Conservation (phyloP, 805 yeast species). For the Starmera caribaea region DNA sequence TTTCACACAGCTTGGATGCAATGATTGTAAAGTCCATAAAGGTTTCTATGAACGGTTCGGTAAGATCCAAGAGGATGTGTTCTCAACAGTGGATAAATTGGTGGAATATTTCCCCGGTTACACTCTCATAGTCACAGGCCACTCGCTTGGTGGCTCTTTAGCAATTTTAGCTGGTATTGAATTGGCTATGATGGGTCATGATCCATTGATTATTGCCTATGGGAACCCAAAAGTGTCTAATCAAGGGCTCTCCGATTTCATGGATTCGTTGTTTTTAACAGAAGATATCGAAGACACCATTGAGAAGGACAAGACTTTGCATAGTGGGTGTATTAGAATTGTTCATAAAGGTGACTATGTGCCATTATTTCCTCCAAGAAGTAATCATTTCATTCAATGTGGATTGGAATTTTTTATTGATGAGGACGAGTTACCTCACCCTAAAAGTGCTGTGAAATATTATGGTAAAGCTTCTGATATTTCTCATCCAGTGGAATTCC, state of each 20-base stretch:
- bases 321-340: constrained; percentile 41
- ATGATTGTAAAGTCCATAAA: constrained; percentile 47
- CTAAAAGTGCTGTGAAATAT: constrained; percentile 12
- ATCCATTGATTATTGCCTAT: constrained; percentile 49
- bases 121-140: constrained; percentile 50
- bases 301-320: constrained; percentile 4
- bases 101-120: constrained; percentile 36
- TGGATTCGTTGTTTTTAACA: constrained; percentile 39
- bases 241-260: constrained; percentile 35
- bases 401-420: constrained; percentile 25
- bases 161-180: constrained; percentile 58
- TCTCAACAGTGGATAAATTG: constrained; percentile 22
- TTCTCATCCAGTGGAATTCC: constrained; percentile 7
- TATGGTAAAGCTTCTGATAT: constrained; percentile 8
- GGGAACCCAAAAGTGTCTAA: constrained; percentile 70
- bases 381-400: constrained; percentile 19
- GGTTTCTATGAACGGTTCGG: constrained; percentile 47
- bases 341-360: constrained; percentile 49
- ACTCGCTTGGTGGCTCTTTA: constrained; percentile 69
- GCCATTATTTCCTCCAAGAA: constrained; percentile 50
- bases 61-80: constrained; percentile 25
- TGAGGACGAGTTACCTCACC: constrained; percentile 28
- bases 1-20: constrained; percentile 24
- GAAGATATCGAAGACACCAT: constrained; percentile 19
- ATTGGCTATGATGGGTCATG: constrained; percentile 40